Evolutionary conservation across 2,329 filamentous ascomycete genomes (phyloP).

Genomic region (Trichoderma koningiopsis): DNA sequence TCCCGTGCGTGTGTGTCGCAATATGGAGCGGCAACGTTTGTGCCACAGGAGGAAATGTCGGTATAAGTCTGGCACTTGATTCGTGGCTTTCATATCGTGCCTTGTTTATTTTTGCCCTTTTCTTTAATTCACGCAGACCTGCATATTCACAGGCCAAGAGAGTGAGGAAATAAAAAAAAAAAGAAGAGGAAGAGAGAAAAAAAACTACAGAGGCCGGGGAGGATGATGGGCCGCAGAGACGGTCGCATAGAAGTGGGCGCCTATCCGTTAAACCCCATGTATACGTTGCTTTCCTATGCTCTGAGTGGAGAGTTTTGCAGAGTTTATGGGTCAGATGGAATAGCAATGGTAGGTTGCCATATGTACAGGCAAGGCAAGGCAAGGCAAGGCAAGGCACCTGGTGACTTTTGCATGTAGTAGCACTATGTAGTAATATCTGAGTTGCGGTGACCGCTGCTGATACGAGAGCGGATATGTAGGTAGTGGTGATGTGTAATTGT

Average conservation of each 20-base stretch:
- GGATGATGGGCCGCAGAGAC: slow-evolving; percentile 13
- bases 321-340: neutral
- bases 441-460: slow-evolving; percentile 1
- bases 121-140: slow-evolving; percentile 13
- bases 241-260: slow-evolving; percentile 18
- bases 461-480: neutral
- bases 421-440: neutral
- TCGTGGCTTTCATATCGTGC: neutral
- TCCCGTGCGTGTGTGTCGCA: neutral
- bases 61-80: neutral
- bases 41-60: neutral
- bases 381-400: neutral
- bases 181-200: neutral
- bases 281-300: neutral
- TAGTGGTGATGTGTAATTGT: neutral
- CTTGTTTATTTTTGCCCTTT: neutral
- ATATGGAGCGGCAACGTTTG: neutral
- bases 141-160: neutral
- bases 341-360: neutral
- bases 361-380: neutral
- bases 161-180: neutral
- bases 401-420: neutral
- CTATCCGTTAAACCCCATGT: neutral
- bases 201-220: neutral
- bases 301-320: neutral